Evolutionary conservation across 306 rosid genomes (phyloP).

Genomic region (Corylus avellana): DNA sequence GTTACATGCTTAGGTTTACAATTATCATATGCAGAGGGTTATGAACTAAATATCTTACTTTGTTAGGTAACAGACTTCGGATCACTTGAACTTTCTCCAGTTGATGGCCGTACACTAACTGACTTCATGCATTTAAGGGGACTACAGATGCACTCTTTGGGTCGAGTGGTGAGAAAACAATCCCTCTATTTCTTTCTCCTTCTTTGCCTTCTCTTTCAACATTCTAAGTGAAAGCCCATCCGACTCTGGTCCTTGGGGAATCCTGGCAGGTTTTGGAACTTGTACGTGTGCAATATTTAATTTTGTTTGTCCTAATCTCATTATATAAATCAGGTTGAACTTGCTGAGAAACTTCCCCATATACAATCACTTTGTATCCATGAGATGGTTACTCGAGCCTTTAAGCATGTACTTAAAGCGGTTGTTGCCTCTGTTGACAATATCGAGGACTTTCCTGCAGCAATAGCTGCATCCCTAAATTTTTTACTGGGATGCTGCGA

Average conservation of each 20-base stretch:
- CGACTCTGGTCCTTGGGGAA: background rate
- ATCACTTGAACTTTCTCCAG: conserved; percentile 98
- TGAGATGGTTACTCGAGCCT: conserved; percentile 95
- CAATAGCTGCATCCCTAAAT: conserved; percentile 65
- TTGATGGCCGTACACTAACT: conserved; percentile 93
- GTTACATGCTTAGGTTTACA: conserved; percentile 11
- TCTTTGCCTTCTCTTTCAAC: conserved; percentile 4
- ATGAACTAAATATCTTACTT: conserved; percentile 31
- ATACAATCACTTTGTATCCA: conserved; percentile 95
- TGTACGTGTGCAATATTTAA: background rate
- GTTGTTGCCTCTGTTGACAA: conserved; percentile 65
- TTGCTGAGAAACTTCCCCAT: conserved; percentile 88
- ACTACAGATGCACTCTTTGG: conserved; percentile 76
- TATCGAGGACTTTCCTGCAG: conserved; percentile 55
- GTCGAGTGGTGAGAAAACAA: conserved; percentile 73
- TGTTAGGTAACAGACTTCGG: conserved; percentile 85
- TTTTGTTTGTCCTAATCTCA: conserved; percentile 35
- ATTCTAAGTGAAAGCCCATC: background rate
- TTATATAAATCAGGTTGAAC: conserved; percentile 68
- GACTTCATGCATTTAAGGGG: conserved; percentile 99
- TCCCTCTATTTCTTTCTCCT: conserved; percentile 14
- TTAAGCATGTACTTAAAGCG: conserved; percentile 79
- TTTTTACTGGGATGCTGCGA: conserved; percentile 67
- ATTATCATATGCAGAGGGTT: conserved; percentile 15
- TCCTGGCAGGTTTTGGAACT: background rate